Evolutionary conservation across 1,139 yeast species (phyloP).

Genomic region (Keqinozyma sinolaborantium): DNA sequence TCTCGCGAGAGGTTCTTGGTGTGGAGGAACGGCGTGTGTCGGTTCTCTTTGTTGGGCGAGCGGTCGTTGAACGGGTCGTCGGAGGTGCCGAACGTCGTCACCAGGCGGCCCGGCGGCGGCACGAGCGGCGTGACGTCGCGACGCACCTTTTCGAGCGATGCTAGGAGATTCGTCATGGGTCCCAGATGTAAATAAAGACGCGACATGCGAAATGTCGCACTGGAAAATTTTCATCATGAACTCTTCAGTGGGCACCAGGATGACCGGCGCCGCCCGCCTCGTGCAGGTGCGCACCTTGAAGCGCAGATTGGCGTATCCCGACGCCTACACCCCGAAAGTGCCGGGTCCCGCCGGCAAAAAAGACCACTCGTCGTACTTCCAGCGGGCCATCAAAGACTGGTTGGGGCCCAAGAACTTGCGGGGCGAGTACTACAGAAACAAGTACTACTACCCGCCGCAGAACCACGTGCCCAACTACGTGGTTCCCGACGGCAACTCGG

Average conservation of each 20-base stretch:
- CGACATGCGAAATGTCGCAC: background rate
- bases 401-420: slow-evolving; percentile 81
- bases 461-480: slow-evolving; percentile 75
- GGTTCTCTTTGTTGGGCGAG: background rate
- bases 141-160: background rate
- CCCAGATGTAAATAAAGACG: slow-evolving; percentile 1
- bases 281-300: slow-evolving; percentile 19
- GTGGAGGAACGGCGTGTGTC: background rate
- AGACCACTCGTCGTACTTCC: slow-evolving; percentile 26
- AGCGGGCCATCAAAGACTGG: slow-evolving; percentile 44
- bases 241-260: background rate
- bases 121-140: background rate
- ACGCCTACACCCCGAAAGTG: slow-evolving; percentile 19
- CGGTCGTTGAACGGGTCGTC: background rate
- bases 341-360: slow-evolving; percentile 24
- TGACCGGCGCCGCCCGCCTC: slow-evolving; percentile 5
- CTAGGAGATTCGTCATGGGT: background rate
- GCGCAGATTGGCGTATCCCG: slow-evolving; percentile 27
- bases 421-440: slow-evolving; percentile 79
- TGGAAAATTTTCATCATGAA: slow-evolving; percentile 1
- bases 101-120: background rate
- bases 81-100: background rate
- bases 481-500: slow-evolving; percentile 53
- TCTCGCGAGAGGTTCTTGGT: background rate
- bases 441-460: slow-evolving; percentile 69